These are phyloP conservation scores for Rehmannia glutinosa DNA, from an alignment of 257 asterid species.

Conservation along the genomic window DNA sequence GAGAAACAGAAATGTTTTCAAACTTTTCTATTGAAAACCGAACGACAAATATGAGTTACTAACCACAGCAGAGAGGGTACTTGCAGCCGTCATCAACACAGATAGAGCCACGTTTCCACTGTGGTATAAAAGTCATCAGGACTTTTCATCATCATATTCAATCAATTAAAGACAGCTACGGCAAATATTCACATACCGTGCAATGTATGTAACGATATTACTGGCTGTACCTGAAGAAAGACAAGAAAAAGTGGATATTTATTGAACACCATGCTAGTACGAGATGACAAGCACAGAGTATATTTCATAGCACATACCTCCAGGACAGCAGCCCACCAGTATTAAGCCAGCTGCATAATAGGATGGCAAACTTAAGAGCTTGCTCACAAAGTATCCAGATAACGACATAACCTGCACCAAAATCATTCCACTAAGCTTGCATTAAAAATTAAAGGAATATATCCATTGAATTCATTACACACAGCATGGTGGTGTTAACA, in stretches of 20 bases:
- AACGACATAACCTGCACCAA: slow-evolving; percentile 81
- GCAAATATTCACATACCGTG: slow-evolving; percentile 50
- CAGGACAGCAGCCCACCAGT: slow-evolving; percentile 94
- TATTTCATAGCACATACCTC: slow-evolving; percentile 44
- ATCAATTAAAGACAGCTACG: neutral
- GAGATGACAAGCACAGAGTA: neutral
- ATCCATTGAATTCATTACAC: neutral
- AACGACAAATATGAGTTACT: slow-evolving; percentile 28
- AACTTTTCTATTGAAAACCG: neutral
- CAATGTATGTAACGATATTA: slow-evolving; percentile 91
- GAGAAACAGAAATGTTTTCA: neutral
- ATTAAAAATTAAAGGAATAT: neutral
- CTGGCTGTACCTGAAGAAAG: slow-evolving; percentile 78
- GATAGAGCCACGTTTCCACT: slow-evolving; percentile 97
- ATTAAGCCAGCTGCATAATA: slow-evolving; percentile 90
- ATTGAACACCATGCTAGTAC: neutral
- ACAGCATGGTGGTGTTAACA: neutral
- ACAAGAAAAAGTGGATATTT: slow-evolving; percentile 1
- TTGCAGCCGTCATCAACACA: slow-evolving; percentile 93
- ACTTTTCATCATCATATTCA: slow-evolving; percentile 14
- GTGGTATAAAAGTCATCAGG: slow-evolving; percentile 31
- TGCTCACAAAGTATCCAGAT: slow-evolving; percentile 78
- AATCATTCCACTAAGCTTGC: slow-evolving; percentile 2
- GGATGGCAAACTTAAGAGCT: slow-evolving; percentile 81
- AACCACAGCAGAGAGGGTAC: slow-evolving; percentile 90